Evolutionary conservation across 2,329 filamentous ascomycete genomes (phyloP), one percentile per base, ranked within the genome.

Genomic region (Venturia nashicola): DNA sequence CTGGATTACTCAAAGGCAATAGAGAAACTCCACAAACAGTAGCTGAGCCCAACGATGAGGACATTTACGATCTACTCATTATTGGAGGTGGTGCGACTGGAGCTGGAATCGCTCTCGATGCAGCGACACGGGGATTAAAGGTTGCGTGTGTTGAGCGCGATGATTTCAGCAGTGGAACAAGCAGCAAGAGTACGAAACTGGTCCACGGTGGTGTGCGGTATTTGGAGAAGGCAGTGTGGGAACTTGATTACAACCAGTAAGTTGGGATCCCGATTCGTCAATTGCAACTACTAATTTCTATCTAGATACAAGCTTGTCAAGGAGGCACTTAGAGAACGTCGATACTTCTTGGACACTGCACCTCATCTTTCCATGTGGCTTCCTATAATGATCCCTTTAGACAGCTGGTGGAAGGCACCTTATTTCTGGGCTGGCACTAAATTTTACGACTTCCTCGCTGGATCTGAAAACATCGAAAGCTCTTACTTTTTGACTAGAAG

Each of bases 401-500:
- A 91, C 75, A 86, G 86, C 73, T 92, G 89, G 89, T 91, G 88
- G 86, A 87, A 93, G 76, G 86, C 86, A 18, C 89, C 89, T 6
- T 90, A 90, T 75, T 90, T 88, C 73, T 90, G 87, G 87, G 83
- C 81, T 46, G 87, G 87, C 61, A 89, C 86, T 66, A 95, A 95
- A 75, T 84, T 85, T 68, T 96, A 95, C 75, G 91, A 95, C 75
- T 84, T 91, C 69, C 81, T 95, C 68, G 91, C 91, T 69, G 90
- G 90, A 16, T 87, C 87, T 48, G 90, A 95, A 74, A 91, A 91
- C 64, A 92, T 95, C 70, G 90, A 95, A 75, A 91, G 85, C 70
- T 93, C 89, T 6, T 95, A 95, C 77, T 95, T 95, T 73, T 77
- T 95, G 71, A 92, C 90, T 32, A 87, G 87, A 75, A 92, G 88